Conservation (phyloP, 2,329 filamentous ascomycete genomes). For the Colletotrichum siamense region DNA sequence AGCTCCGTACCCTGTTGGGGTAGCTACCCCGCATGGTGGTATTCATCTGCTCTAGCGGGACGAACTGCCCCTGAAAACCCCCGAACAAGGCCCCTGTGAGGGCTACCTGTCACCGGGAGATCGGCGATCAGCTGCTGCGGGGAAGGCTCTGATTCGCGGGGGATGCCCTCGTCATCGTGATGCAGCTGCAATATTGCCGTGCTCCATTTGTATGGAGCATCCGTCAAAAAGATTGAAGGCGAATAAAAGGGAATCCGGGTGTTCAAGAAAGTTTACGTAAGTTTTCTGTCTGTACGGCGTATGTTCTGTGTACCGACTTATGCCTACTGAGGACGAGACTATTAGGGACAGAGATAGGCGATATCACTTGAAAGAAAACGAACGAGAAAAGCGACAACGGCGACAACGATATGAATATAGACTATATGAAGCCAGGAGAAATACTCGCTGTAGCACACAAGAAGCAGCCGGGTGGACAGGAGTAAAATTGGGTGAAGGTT, state of each 20-base stretch:
- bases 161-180: constrained; percentile 10
- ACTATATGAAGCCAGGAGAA: no score
- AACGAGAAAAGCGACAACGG: not conserved
- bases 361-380: no score
- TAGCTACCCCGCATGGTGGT: not conserved
- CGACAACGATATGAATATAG: no score
- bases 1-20: not conserved
- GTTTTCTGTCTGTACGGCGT: not conserved
- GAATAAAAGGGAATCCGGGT: not conserved
- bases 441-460: no score
- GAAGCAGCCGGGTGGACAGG: no score
- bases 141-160: not conserved
- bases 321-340: no score
- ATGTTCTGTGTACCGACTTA: no score
- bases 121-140: constrained; percentile 4
- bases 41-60: not conserved
- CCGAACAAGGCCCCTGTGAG: not conserved
- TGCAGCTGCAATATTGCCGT: not conserved
- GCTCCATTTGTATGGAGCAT: not conserved
- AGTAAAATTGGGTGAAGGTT: no score
- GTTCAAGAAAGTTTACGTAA: not conserved
- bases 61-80: not conserved
- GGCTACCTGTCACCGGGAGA: constrained; percentile 5
- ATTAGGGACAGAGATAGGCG: no score
- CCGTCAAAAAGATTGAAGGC: not conserved